Conservation (phyloP, 345 rosid species). For the Aethionema arabicum region DNA sequence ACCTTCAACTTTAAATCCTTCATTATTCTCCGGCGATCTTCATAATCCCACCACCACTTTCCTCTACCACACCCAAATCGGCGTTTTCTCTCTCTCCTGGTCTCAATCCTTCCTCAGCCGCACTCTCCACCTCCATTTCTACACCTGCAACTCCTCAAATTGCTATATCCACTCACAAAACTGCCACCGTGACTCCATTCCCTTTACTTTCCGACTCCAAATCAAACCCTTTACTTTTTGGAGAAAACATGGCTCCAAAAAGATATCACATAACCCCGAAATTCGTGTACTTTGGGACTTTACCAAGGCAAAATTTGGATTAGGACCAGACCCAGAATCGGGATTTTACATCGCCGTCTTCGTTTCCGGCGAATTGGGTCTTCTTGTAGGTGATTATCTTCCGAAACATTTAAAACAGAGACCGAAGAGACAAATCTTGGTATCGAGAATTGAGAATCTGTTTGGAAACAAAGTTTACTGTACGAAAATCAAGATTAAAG, state of each 20-base stretch:
- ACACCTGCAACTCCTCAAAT: constrained; percentile 34
- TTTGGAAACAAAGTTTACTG: constrained; percentile 58
- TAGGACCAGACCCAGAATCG: constrained; percentile 71
- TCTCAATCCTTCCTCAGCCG: constrained; percentile 62
- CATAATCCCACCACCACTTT: constrained; percentile 42
- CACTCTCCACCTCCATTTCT: constrained; percentile 66
- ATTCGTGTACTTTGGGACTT: constrained; percentile 68
- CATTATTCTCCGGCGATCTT: constrained; percentile 33
- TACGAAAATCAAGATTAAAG: constrained; percentile 65
- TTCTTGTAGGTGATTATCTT: constrained; percentile 63
- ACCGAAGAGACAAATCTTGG: constrained; percentile 43
- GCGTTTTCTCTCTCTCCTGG: constrained; percentile 87
- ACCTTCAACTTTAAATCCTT: constrained; percentile 19
- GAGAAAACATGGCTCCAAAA: constrained; percentile 74
- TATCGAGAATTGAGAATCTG: constrained; percentile 68
- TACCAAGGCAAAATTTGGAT: constrained; percentile 63
- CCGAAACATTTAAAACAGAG: constrained; percentile 50
- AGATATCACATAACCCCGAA: constrained; percentile 34
- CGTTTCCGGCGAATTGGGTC: constrained; percentile 54
- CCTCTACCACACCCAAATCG: constrained; percentile 67
- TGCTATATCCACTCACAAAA: constrained; percentile 44
- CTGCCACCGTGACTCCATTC: constrained; percentile 32
- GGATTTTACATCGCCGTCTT: constrained; percentile 71
- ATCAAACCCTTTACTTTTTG: constrained; percentile 59
- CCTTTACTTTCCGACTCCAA: constrained; percentile 57